Base-by-base conservation (phyloP, 2,329 filamentous ascomycete species). In the Fusarium equiseti region DNA sequence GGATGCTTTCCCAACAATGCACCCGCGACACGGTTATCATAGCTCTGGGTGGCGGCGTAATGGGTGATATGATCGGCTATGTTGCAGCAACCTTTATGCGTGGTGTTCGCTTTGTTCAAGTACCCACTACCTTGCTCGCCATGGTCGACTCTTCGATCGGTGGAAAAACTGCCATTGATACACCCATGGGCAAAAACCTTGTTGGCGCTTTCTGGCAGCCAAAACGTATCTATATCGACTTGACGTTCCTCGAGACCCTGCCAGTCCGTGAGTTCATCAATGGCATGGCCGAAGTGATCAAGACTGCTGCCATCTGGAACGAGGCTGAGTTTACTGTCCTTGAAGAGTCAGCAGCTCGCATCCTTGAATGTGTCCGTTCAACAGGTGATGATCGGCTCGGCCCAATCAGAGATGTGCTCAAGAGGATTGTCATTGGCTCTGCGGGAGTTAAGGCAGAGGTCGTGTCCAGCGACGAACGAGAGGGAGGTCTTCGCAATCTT, bases 141-240 rank as follows among this genome's bases (percentile, higher is more conserved):
- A 99, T 99, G 96, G 96, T 99, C 44, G 96, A 99, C 82, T 98
- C 95, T 48, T 97, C 94, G 40, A 98, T 99, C 78, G 96, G 96
- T 68, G 96, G 96, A 70, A 99, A 99, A 86, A 99, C 96, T 12
- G 96, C 96, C 60, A 98, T 99, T 80, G 96, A 99, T 79, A 97
- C 94, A 0, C 95, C 95, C 10, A 89, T 95, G 79, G 96, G 96
- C 66, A 99, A 99, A 86, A 99, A 99, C 79, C 83, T 99, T 68
- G 90, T 99, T 60, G 96, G 96, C 6, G 90, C 95, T 35, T 98
- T 99, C 82, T 98, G 95, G 95, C 96, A 99, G 79, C 96, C 96
- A 7, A 88, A 92, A 76, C 90, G 94, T 69, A 95, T 98, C 72
- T 99, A 97, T 81, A 95, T 99, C 75, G 96, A 99, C 80, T 85